Evolutionary conservation across 2,329 filamentous ascomycete genomes (phyloP).

Genomic region (Trichoderma sp.): DNA sequence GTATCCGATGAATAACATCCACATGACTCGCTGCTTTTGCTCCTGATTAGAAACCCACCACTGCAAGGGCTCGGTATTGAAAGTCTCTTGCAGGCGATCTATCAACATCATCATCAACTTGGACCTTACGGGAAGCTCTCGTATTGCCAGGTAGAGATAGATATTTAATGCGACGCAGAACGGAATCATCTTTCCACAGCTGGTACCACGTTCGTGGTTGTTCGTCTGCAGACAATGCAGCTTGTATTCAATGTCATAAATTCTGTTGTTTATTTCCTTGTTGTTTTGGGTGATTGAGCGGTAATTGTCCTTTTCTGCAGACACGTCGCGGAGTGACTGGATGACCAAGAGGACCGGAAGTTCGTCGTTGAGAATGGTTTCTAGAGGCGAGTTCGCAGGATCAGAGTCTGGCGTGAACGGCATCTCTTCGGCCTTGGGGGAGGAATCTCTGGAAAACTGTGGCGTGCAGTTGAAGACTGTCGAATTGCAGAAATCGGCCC

Average conservation of each 20-base stretch:
- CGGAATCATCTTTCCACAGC: neutral
- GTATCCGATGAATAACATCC: slow-evolving; percentile 18
- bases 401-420: neutral
- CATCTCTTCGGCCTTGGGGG: neutral
- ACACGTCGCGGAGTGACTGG: slow-evolving; percentile 1
- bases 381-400: neutral
- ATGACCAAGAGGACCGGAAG: neutral
- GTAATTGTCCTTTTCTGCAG: neutral
- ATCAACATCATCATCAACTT: neutral
- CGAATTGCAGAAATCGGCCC: slow-evolving; percentile 21
- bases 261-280: neutral
- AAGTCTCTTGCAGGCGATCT: neutral
- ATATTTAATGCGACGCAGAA: neutral
- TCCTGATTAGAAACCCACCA: neutral
- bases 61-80: neutral
- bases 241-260: slow-evolving; percentile 16
- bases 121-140: slow-evolving; percentile 6
- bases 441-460: neutral
- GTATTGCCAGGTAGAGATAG: slow-evolving; percentile 17
- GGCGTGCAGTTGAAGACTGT: slow-evolving; percentile 11
- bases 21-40: neutral
- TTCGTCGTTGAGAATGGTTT: neutral
- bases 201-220: neutral
- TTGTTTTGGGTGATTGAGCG: neutral
- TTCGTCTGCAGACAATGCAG: neutral